These are phyloP conservation scores for Prunus padus DNA, from an alignment of 306 rosid genomes.

Conservation along the genomic window DNA sequence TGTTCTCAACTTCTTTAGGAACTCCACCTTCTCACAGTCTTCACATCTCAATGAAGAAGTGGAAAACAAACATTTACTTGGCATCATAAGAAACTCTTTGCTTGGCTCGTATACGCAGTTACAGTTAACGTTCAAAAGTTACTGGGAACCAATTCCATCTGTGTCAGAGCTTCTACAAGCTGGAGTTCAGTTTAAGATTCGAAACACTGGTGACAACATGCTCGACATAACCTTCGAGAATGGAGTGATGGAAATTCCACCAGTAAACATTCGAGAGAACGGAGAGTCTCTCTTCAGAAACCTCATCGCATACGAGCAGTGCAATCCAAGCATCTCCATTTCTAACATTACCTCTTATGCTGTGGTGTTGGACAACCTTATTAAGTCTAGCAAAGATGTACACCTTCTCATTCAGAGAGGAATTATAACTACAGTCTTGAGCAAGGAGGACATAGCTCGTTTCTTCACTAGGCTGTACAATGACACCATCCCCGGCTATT, in stretches of 20 bases:
- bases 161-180: slow-evolving; percentile 4
- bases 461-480: slow-evolving; percentile 1
- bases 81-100: background rate
- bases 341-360: slow-evolving; percentile 6
- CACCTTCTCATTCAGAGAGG: background rate
- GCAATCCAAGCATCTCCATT: background rate
- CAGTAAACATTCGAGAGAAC: background rate
- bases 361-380: slow-evolving; percentile 10
- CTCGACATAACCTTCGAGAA: background rate
- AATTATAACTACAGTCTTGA: background rate
- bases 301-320: slow-evolving; percentile 6
- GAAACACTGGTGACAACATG: background rate
- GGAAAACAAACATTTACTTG: slow-evolving; percentile 10
- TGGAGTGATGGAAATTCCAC: background rate
- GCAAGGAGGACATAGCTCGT: background rate
- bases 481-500: background rate
- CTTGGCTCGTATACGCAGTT: background rate
- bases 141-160: slow-evolving; percentile 3
- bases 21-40: background rate
- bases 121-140: background rate
- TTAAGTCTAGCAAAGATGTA: slow-evolving; percentile 1
- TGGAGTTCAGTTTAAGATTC: background rate
- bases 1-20: background rate
- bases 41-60: background rate
- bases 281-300: slow-evolving; percentile 10